These are phyloP conservation scores for Microascus cirrosus DNA, from an alignment of 2,329 filamentous ascomycete species.

Conservation along the genomic window DNA sequence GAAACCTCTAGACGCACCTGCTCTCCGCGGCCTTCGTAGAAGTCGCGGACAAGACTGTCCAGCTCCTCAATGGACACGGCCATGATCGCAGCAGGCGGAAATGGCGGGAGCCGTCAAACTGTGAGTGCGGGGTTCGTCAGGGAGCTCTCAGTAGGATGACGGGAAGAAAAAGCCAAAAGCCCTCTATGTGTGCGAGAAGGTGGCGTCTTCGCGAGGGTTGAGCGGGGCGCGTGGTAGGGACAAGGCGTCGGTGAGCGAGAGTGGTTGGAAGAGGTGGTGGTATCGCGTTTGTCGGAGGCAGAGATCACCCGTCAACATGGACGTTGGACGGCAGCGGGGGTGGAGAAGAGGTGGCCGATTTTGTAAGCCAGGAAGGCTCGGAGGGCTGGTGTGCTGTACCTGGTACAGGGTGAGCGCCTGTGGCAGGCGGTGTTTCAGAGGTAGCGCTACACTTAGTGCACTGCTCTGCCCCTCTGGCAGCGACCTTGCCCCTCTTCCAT, in stretches of 20 bases:
- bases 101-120: neutral
- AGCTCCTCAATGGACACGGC: constrained; percentile 79
- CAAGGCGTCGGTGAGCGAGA: neutral
- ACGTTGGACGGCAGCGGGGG: neutral
- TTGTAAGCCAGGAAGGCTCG: constrained; percentile 3
- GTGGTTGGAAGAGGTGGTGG: neutral
- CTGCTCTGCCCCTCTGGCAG: neutral
- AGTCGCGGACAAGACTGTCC: constrained; percentile 90
- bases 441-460: constrained; percentile 5
- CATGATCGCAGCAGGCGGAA: constrained; percentile 33
- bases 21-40: constrained; percentile 94
- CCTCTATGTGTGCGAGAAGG: too few species aligned
- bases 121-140: constrained; percentile 3
- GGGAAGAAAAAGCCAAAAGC: neutral
- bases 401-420: neutral
- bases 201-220: neutral
- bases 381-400: neutral
- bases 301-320: neutral
- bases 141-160: constrained; percentile 2
- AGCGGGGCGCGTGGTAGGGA: neutral
- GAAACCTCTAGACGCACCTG: constrained; percentile 47
- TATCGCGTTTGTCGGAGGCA: neutral
- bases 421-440: neutral
- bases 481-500: neutral
- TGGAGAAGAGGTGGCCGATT: neutral